Evolutionary conservation across 371 early-diverging fungal species (phyloP).

Genomic region (Mucor saturninus): DNA sequence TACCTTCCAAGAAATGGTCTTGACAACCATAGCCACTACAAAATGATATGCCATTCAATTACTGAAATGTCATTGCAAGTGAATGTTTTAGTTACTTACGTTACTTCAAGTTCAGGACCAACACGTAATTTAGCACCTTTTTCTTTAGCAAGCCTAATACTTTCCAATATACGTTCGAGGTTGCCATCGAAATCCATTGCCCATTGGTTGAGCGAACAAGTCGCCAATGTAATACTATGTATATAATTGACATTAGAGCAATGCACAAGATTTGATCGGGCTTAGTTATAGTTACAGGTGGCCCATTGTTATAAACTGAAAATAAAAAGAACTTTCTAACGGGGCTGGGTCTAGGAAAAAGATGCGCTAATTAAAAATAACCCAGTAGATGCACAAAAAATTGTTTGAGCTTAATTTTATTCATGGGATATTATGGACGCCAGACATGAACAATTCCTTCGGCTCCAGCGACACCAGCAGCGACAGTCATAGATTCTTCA

Average conservation of each 20-base stretch:
- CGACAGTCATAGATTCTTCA: slow-evolving; percentile 41
- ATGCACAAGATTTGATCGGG: not conserved
- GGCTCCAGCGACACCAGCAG: slow-evolving; percentile 47
- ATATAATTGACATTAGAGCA: not conserved
- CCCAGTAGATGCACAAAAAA: too few species aligned
- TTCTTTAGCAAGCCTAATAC: slow-evolving; percentile 83
- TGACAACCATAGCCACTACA: slow-evolving; percentile 95
- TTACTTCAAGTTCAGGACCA: slow-evolving; percentile 97
- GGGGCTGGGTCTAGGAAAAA: too few species aligned
- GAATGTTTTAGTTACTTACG: slow-evolving; percentile 51
- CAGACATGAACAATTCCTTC: slow-evolving; percentile 48
- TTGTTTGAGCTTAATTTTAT: too few species aligned
- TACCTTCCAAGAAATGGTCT: slow-evolving; percentile 95
- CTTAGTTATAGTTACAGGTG: slow-evolving; percentile 17
- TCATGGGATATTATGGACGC: slow-evolving; percentile 13
- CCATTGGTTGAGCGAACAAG: slow-evolving; percentile 95
- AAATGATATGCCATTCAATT: not conserved
- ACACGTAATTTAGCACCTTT: slow-evolving; percentile 85
- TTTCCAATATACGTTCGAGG: slow-evolving; percentile 81
- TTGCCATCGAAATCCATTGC: slow-evolving; percentile 96
- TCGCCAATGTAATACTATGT: slow-evolving; percentile 72
- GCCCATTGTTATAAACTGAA: slow-evolving; percentile 9
- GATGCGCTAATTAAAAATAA: too few species aligned
- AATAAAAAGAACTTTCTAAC: not conserved
- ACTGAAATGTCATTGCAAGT: not conserved